Percentiles rank a stretch among this genome's conserved stretches.
These are phyloP conservation scores for Saturnispora galanensis DNA, from an alignment of 805 yeast genomes.

Conservation along the genomic window DNA sequence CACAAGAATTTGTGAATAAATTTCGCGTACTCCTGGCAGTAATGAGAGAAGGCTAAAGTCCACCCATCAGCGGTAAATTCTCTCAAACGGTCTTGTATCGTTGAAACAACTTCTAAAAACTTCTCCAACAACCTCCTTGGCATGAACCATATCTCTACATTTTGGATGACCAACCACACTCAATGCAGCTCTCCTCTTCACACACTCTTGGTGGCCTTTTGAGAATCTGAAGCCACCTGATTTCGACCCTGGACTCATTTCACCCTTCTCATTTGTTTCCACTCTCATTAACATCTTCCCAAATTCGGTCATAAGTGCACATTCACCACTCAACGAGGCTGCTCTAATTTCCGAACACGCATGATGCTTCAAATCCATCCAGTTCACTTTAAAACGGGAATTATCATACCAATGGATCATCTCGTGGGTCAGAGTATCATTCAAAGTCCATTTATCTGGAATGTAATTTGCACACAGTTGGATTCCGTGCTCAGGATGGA, in stretches of 20 bases:
- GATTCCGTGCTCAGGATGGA: slow-evolving; percentile 82
- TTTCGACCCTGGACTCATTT: slow-evolving; percentile 3
- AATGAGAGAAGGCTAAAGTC: too few species aligned
- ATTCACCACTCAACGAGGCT: slow-evolving; percentile 86
- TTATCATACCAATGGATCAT: slow-evolving; percentile 90
- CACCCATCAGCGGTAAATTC: slow-evolving; percentile 54
- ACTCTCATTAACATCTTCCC: slow-evolving; percentile 26
- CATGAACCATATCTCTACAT: slow-evolving; percentile 64
- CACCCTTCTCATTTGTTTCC: slow-evolving; percentile 6
- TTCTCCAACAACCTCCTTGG: slow-evolving; percentile 68
- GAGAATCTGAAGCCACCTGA: slow-evolving; percentile 15
- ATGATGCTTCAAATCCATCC: slow-evolving; percentile 79
- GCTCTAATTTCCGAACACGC: slow-evolving; percentile 97
- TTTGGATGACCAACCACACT: slow-evolving; percentile 82
- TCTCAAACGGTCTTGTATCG: slow-evolving; percentile 93
- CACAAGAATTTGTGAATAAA: too few species aligned
- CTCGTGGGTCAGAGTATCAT: slow-evolving; percentile 89
- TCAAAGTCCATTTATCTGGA: slow-evolving; percentile 64
- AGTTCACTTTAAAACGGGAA: slow-evolving; percentile 77
- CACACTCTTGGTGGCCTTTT: slow-evolving; percentile 86
- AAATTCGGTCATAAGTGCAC: slow-evolving; percentile 82
- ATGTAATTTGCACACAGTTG: slow-evolving; percentile 79
- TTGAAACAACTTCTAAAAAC: slow-evolving; percentile 91
- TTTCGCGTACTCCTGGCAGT: too few species aligned
- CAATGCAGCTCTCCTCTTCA: slow-evolving; percentile 74